Conservation (phyloP, 2,329 filamentous ascomycete species). For the Elsinoe australis region DNA sequence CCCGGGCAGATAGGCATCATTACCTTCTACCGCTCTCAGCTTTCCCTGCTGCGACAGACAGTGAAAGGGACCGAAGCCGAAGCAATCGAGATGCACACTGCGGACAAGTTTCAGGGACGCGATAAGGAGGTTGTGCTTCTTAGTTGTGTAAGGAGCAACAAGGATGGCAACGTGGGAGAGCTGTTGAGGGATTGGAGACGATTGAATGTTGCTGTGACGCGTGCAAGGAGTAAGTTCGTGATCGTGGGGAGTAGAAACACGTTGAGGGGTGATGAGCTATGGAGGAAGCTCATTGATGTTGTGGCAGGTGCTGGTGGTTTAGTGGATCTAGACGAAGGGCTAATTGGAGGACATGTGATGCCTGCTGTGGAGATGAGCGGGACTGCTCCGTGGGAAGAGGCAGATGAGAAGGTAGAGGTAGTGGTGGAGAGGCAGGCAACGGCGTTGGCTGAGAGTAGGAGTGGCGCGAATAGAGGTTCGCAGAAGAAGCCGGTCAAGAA, state of each 20-base stretch:
- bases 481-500: conserved; percentile 15
- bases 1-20: conserved; percentile 81
- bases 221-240: conserved; percentile 84
- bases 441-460: no score
- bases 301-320: conserved; percentile 77
- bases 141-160: conserved; percentile 80
- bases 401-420: no score
- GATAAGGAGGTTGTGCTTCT: conserved; percentile 92
- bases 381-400: no score
- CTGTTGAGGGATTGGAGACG: conserved; percentile 83
- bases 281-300: conserved; percentile 65
- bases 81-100: conserved; percentile 85
- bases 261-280: conserved; percentile 62
- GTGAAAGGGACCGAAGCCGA: conserved; percentile 46
- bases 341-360: conserved; percentile 47
- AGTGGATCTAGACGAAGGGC: conserved; percentile 52
- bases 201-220: conserved; percentile 92
- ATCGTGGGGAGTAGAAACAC: conserved; percentile 78
- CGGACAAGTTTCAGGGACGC: conserved; percentile 91
- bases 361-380: conserved; percentile 40
- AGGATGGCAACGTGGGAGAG: conserved; percentile 75
- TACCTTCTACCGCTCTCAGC: conserved; percentile 90
- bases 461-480: neutral
- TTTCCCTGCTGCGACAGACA: conserved; percentile 69
- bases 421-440: no score